Evolutionary conservation across 345 rosid species (phyloP).

Genomic region (Theobroma cacao): DNA sequence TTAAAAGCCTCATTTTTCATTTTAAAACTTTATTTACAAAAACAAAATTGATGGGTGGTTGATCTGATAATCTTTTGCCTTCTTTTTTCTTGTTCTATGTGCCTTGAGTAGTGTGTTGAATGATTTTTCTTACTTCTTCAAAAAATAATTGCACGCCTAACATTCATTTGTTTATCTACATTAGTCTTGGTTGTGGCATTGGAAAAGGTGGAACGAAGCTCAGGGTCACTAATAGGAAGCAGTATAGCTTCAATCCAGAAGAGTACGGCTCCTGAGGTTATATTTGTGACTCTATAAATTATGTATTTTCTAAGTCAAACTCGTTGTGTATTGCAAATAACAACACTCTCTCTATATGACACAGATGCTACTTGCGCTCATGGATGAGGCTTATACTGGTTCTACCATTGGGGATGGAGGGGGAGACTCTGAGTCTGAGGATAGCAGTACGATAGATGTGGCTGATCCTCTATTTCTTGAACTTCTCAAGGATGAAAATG

Average conservation of each 20-base stretch:
- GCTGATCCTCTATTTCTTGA: constrained; percentile 95
- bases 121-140: background rate
- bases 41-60: background rate
- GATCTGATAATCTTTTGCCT: background rate
- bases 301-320: constrained; percentile 7
- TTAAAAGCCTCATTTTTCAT: background rate
- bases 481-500: constrained; percentile 97
- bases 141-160: background rate
- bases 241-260: constrained; percentile 92
- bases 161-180: constrained; percentile 13
- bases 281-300: constrained; percentile 16
- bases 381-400: constrained; percentile 99
- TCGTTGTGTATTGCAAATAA: background rate
- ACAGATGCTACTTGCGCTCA: constrained; percentile 95
- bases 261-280: constrained; percentile 95
- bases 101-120: background rate
- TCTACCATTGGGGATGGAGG: constrained; percentile 90
- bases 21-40: constrained; percentile 5
- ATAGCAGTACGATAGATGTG: constrained; percentile 64
- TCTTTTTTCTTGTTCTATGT: background rate
- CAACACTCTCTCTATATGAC: constrained; percentile 22
- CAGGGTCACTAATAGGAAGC: constrained; percentile 85
- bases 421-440: constrained; percentile 93
- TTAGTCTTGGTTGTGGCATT: constrained; percentile 85
- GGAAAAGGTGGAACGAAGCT: constrained; percentile 85